Conservation (phyloP, 352 stramenopile genomes). For the Pythium volutum region DNA sequence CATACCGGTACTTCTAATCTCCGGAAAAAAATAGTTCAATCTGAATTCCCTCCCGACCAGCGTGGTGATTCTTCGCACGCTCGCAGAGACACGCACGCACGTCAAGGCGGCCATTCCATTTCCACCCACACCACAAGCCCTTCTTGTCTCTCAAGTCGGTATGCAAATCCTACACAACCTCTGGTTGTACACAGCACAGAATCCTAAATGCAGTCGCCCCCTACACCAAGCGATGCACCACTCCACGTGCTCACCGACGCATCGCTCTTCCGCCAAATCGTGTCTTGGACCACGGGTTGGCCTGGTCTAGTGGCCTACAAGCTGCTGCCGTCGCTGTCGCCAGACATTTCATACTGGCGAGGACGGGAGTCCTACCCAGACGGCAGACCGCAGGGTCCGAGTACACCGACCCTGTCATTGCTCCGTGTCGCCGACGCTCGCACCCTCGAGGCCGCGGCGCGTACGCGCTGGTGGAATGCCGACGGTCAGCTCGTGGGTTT, state of each 20-base stretch:
- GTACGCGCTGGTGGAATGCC: neutral
- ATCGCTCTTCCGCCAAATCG: neutral
- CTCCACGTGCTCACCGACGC: neutral
- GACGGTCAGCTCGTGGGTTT: neutral
- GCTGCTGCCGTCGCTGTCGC: neutral
- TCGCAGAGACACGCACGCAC: too few relatives aligned
- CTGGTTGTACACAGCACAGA: too few relatives aligned
- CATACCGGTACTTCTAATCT: too few relatives aligned
- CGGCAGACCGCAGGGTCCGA: too few relatives aligned
- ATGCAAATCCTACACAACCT: too few relatives aligned
- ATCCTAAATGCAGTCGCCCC: neutral
- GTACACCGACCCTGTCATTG: neutral
- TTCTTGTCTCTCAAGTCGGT: too few relatives aligned
- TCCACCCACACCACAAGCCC: too few relatives aligned
- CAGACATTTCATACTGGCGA: neutral
- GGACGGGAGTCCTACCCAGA: too few relatives aligned
- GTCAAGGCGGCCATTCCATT: too few relatives aligned
- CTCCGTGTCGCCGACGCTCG: neutral
- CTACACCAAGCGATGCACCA: neutral
- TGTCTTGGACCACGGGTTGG: neutral
- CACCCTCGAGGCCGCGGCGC: neutral
- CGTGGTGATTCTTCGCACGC: too few relatives aligned
- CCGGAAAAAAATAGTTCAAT: too few relatives aligned
- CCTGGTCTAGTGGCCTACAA: neutral
- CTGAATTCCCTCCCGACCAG: too few relatives aligned